These are phyloP conservation scores for Wickerhamiella bombiphila DNA, from an alignment of 805 yeast genomes.

Conservation along the genomic window DNA sequence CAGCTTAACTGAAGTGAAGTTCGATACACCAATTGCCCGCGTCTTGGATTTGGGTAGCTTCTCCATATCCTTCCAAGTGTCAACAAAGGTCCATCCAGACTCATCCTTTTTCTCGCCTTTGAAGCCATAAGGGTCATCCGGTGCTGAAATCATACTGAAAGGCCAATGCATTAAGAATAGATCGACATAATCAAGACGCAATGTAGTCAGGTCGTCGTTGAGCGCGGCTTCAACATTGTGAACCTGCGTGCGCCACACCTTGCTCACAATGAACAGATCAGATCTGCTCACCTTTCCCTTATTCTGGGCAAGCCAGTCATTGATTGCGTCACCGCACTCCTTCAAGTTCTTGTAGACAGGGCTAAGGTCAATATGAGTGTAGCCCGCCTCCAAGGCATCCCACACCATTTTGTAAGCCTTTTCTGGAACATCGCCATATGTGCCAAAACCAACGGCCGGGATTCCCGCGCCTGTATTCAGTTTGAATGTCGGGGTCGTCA, in stretches of 20 bases:
- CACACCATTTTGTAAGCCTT: background rate
- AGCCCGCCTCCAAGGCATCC: constrained; percentile 1
- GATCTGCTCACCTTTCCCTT: background rate
- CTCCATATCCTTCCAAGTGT: constrained; percentile 49
- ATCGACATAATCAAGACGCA: background rate
- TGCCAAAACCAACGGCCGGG: constrained; percentile 32
- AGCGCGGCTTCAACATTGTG: constrained; percentile 31
- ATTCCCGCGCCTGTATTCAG: constrained; percentile 47
- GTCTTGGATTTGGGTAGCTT: constrained; percentile 35
- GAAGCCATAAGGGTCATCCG: background rate
- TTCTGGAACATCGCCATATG: background rate
- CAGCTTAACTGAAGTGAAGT: constrained; percentile 40
- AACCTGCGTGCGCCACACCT: constrained; percentile 28
- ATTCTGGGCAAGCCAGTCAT: constrained; percentile 1
- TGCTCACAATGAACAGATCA: background rate
- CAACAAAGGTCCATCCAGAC: constrained; percentile 28
- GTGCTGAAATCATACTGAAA: constrained; percentile 17
- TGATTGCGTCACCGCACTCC: constrained; percentile 40
- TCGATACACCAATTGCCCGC: constrained; percentile 60
- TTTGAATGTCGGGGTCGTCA: constrained; percentile 5
- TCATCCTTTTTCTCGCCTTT: background rate
- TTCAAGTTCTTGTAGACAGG: constrained; percentile 52
- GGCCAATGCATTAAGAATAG: background rate
- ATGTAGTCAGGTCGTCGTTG: background rate
- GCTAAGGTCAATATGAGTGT: constrained; percentile 58